Percentiles rank a stretch among this genome's conserved stretches.
These are phyloP conservation scores for Colletotrichum liriopes DNA, from an alignment of 2,329 filamentous ascomycete genomes.

Conservation along the genomic window DNA sequence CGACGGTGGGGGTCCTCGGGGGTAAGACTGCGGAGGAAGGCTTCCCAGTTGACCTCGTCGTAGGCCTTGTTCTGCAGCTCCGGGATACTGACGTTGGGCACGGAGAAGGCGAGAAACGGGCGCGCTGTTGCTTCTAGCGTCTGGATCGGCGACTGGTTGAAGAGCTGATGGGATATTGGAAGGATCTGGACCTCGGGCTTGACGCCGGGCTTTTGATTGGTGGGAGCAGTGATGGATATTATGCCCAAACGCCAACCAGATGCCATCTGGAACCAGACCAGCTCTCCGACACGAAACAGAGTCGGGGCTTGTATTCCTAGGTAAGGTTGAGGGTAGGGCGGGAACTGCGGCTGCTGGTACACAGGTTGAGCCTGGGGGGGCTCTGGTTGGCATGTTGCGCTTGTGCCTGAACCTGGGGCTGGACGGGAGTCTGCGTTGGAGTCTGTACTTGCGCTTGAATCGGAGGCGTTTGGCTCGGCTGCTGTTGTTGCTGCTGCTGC, in stretches of 20 bases:
- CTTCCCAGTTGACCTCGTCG: conserved; percentile 61
- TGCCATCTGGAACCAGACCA: conserved; percentile 66
- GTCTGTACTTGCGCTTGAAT: conserved; percentile 5
- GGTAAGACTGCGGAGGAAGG: conserved; percentile 50
- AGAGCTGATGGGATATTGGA: conserved; percentile 58
- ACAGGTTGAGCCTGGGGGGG: conserved; percentile 16
- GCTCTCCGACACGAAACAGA: conserved; percentile 65
- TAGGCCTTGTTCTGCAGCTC: conserved; percentile 58
- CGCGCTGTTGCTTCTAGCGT: conserved; percentile 61
- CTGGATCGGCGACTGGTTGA: conserved; percentile 55
- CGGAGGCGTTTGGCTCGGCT: conserved; percentile 15
- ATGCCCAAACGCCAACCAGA: conserved; percentile 66
- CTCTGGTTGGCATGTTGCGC: conserved; percentile 25
- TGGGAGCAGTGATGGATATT: conserved; percentile 53
- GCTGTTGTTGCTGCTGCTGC: not conserved
- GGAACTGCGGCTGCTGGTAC: conserved; percentile 35
- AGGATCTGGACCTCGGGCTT: conserved; percentile 49
- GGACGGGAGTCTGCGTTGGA: conserved; percentile 1
- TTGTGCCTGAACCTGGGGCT: conserved; percentile 28
- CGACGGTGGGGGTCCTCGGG: conserved; percentile 55
- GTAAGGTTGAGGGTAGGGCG: conserved; percentile 37
- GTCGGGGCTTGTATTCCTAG: conserved; percentile 42
- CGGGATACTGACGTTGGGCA: conserved; percentile 59
- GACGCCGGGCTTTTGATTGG: conserved; percentile 46
- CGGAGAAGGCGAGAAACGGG: conserved; percentile 67